Evolutionary conservation across 345 rosid genomes (phyloP), one percentile per base, ranked within the genome.

Genomic region (Melaleuca quinquenervia): DNA sequence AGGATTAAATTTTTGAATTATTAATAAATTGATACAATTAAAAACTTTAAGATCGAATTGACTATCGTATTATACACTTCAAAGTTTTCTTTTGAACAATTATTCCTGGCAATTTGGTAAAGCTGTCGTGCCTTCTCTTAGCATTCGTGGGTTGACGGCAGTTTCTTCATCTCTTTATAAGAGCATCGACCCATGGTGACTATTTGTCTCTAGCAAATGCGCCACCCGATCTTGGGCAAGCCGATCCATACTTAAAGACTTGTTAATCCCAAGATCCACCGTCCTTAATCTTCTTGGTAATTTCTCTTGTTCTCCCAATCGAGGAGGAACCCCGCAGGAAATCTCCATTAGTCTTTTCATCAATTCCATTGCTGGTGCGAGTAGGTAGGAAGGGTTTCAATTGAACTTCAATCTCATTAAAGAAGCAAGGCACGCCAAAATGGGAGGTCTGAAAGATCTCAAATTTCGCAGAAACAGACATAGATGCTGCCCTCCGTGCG

Each of bases 241-340:
- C 18, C 7, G 18, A 58, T 32, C 70, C n/a, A n/a, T 58, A 12
- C n/a, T n/a, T 16, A 12, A n/a, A n/a, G 36, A 58, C 70, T 58
- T n/a, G 32, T 58, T 6, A n/a, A 58, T 58, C 70, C 70, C 29
- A 58, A n/a, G 32, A n/a, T 58, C 70, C 70, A 58, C 0, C 0
- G n/a, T 58, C 32, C 18, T 58, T 0, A 15, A n/a, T 12, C 0
- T 12, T 14, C 8, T 26, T 1, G 70, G 32, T 5, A n/a, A 0
- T 12, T n/a, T 5, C 20, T 52, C 21, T 56, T 56, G 26, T 0
- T 0, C 41, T 41, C 41, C 41, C 41, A 41, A 41, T 41, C 41
- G 41, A 2, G 41, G 41, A 41, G 41, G 41, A 56, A 56, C 16
- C 64, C 64, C 26, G 64, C 29, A 26, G 29, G n/a, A 14, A n/a